Conservation (phyloP, 768 basidiomycete genomes). For the Baorangia bicolor region DNA sequence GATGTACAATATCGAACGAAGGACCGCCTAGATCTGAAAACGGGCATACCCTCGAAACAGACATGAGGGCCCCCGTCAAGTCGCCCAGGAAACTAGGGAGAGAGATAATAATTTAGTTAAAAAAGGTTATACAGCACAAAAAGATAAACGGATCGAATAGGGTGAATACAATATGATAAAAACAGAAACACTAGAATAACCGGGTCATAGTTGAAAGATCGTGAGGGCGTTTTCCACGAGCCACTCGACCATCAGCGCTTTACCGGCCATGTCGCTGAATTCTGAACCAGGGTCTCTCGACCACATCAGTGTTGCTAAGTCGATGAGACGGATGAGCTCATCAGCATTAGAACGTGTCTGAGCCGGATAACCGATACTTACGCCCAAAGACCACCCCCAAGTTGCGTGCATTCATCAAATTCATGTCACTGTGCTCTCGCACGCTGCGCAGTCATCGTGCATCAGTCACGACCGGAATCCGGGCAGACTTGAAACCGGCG, state of each 20-base stretch:
- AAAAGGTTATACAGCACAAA: constrained; percentile 11
- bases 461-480: not conserved
- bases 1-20: not conserved
- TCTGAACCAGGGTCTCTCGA: constrained; percentile 84
- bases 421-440: constrained; percentile 62
- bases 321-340: not conserved
- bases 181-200: too few relatives aligned
- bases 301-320: constrained; percentile 87
- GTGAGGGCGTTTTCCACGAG: constrained; percentile 82
- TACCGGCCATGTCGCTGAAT: constrained; percentile 97
- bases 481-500: not conserved
- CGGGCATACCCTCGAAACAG: too few relatives aligned
- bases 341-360: not conserved
- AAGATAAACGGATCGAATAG: constrained; percentile 1
- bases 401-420: constrained; percentile 94
- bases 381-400: constrained; percentile 98
- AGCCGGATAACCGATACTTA: constrained; percentile 42
- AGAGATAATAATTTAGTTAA: constrained; percentile 23
- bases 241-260: constrained; percentile 92
- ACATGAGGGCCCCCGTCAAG: too few relatives aligned
- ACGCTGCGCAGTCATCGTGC: constrained; percentile 41
- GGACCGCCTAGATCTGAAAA: too few relatives aligned
- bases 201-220: constrained; percentile 42
- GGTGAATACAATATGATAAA: constrained; percentile 31
- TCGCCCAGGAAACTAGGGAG: constrained; percentile 2